phyloP scores from a whole-genome alignment of 331 rosid genomes.

The Quercus tomentella region DNA sequence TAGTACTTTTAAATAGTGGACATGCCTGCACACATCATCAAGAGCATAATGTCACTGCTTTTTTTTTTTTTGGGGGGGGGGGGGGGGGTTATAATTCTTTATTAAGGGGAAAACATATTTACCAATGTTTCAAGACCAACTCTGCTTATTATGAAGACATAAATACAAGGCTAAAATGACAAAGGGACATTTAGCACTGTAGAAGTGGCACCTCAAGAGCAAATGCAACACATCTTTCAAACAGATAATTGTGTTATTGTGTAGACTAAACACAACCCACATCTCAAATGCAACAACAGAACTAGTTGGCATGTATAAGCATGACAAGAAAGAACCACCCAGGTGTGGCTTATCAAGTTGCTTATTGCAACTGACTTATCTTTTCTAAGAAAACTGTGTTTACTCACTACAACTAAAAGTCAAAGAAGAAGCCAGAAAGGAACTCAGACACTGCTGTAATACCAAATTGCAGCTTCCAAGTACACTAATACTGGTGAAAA shows the following conservation, averaged over 20 bases:
- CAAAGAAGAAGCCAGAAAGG: neutral
- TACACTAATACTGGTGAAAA: neutral
- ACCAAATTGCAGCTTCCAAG: neutral
- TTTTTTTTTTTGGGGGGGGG: neutral
- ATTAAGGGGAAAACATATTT: neutral
- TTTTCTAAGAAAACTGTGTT: neutral
- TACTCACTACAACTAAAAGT: neutral
- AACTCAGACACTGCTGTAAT: neutral
- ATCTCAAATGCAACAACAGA: neutral
- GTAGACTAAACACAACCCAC: neutral
- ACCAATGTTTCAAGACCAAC: neutral
- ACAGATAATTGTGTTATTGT: neutral
- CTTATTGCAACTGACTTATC: neutral
- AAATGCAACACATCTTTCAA: neutral
- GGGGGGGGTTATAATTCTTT: neutral
- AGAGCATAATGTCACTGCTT: neutral
- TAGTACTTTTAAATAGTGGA: neutral
- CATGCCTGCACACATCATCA: neutral
- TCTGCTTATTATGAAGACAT: neutral
- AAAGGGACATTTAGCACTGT: neutral
- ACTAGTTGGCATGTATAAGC: neutral
- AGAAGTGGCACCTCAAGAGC: neutral
- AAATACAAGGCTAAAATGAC: neutral
- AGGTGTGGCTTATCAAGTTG: neutral
- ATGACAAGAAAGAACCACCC: neutral